These are phyloP conservation scores for Acacia melanoxylon DNA, from an alignment of 306 rosid species.

Conservation along the genomic window DNA sequence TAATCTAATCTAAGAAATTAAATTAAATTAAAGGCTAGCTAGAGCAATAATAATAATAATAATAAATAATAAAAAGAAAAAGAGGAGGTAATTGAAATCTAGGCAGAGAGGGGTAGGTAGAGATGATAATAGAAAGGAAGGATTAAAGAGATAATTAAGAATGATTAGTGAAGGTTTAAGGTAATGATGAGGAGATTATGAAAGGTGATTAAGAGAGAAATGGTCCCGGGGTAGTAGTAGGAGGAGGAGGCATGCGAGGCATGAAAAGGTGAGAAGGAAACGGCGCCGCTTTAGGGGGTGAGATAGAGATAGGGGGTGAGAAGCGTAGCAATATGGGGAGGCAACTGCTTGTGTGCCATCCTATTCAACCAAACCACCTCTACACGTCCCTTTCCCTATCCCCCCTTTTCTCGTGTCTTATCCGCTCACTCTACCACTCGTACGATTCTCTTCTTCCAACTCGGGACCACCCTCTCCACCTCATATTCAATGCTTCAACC, in stretches of 20 bases:
- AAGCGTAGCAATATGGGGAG: background rate
- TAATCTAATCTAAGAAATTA: background rate
- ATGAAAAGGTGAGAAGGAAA: background rate
- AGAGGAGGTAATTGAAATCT: background rate
- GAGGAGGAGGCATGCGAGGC: background rate
- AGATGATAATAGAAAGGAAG: background rate
- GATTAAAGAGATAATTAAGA: background rate
- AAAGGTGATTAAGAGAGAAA: background rate
- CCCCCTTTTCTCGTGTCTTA: background rate
- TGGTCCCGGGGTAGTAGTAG: background rate
- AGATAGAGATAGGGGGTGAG: background rate
- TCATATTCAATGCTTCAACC: background rate
- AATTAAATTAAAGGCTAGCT: background rate
- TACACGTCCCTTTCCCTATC: background rate
- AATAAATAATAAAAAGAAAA: background rate
- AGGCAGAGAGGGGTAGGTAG: background rate
- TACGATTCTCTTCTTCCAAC: too few species aligned
- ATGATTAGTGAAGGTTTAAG: background rate
- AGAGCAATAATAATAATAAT: background rate
- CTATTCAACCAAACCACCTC: background rate
- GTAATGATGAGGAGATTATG: background rate
- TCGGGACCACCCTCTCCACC: background rate
- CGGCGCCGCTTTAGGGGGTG: slow-evolving; percentile 5
- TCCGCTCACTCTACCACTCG: background rate
- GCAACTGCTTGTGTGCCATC: background rate